Base-by-base conservation (phyloP, 2,329 filamentous ascomycete species). In the Neopestalotiopsis rosae region DNA sequence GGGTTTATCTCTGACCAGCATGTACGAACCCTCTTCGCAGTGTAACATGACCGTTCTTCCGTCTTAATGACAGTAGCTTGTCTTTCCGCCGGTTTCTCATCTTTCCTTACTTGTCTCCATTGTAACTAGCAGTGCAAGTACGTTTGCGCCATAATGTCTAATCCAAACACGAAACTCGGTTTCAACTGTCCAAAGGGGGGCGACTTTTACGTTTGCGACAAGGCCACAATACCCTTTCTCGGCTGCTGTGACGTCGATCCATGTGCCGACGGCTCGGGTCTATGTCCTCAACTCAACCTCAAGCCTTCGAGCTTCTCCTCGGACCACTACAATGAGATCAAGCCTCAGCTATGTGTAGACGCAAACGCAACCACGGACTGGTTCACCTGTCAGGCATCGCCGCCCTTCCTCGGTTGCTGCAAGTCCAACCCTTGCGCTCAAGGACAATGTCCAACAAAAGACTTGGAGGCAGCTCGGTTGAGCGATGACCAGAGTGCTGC, bases 231-330 rank as follows among this genome's bases (percentile, higher is more conserved):
- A 17, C 75, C 75, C 3, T 83, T 83, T 58, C 76, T 82, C 28
- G 81, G 81, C 9, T 83, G 81, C 69, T 83, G 81, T 69, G 72
- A 73, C 5, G 68, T 73, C 24, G 77, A 82, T 61, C 79, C 81
- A 10, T 83, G 81, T 68, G 71, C 74, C 5, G 77, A 74, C 20
- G 79, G 79, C 24, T 71, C 70, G n/a, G 73, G 73, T n/a, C 42
- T 61, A 1, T 83, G 81, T 65, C 72, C 77, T 1, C 71, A 74
- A 68, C 77, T 75, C 12, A 74, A 78, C 68, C 68, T 83, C 28
- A 73, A 73, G 14, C 38, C 76, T 9, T 77, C 74, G 13, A 77
- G 70, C 61, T 83, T 81, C 73, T 77, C 79, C 20, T 70, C 73
- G 5, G 72, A 75, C 10, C 67, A 74, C 32, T 76, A 80, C 67